Evolutionary conservation across 768 basidiomycete genomes (phyloP).

Genomic region (Kwoniella dejecticola): DNA sequence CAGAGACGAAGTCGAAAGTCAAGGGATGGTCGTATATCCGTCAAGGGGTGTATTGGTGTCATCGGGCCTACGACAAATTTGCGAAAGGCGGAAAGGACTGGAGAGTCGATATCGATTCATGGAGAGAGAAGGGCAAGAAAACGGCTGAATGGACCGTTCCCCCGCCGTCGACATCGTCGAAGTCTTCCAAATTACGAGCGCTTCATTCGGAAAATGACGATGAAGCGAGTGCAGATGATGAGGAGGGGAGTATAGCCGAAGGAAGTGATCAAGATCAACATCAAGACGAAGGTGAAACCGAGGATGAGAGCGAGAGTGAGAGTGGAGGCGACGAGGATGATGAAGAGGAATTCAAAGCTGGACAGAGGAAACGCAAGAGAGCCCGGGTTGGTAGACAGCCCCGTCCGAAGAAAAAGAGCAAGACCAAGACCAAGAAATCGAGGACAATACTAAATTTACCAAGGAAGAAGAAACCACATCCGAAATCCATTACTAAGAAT

Average conservation of each 20-base stretch:
- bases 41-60: conserved; percentile 48
- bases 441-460: conserved; percentile 6
- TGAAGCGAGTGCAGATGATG: conserved; percentile 19
- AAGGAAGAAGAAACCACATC: conserved; percentile 33
- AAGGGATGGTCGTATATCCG: conserved; percentile 47
- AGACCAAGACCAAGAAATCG: conserved; percentile 13
- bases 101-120: conserved; percentile 44
- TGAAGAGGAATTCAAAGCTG: conserved; percentile 30
- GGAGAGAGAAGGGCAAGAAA: conserved; percentile 38
- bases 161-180: too few species aligned
- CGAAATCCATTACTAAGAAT: conserved; percentile 34
- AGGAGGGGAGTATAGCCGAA: conserved; percentile 28
- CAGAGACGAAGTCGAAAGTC: conserved; percentile 25
- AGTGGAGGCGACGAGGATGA: conserved; percentile 21
- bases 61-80: conserved; percentile 45
- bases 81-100: conserved; percentile 42
- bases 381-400: too few species aligned
- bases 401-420: background rate
- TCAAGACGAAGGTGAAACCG: conserved; percentile 15
- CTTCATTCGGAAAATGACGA: background rate
- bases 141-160: conserved; percentile 37
- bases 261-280: conserved; percentile 17
- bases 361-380: conserved; percentile 40
- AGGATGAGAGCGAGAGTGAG: conserved; percentile 21
- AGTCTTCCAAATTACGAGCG: background rate